phyloP scores from a whole-genome alignment of 768 basidiomycete species.

The Paxillus involutus region DNA sequence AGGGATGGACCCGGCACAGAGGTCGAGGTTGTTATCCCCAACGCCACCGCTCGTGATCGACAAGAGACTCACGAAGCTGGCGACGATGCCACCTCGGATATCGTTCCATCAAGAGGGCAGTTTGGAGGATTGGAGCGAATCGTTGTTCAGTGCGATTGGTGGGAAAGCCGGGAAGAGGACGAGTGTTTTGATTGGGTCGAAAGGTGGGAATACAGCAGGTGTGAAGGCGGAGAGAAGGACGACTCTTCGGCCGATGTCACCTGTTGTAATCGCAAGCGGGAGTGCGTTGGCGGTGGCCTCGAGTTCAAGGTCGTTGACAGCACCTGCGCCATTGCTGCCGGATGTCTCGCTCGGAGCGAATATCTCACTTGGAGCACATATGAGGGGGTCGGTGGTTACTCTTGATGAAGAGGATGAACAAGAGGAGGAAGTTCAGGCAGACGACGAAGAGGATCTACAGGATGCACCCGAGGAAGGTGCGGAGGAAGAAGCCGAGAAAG shows the following conservation, averaged over 20 bases:
- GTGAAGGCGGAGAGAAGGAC: slow-evolving; percentile 15
- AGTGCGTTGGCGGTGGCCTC: slow-evolving; percentile 1
- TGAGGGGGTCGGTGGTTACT: slow-evolving; percentile 1
- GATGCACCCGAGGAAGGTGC: background rate
- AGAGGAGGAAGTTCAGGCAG: background rate
- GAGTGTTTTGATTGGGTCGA: slow-evolving; percentile 2
- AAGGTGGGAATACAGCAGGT: background rate
- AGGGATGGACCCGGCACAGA: slow-evolving; percentile 8
- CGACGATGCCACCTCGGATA: slow-evolving; percentile 46
- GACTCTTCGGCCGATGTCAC: slow-evolving; percentile 15
- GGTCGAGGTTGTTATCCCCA: slow-evolving; percentile 10
- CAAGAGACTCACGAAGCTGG: slow-evolving; percentile 18
- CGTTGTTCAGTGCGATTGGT: slow-evolving; percentile 54
- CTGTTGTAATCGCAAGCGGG: background rate
- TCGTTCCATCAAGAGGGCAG: slow-evolving; percentile 52
- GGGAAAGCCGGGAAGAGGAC: slow-evolving; percentile 12
- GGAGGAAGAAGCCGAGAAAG: background rate
- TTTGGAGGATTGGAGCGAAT: slow-evolving; percentile 54
- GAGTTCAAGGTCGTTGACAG: slow-evolving; percentile 1
- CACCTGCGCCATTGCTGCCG: slow-evolving; percentile 8
- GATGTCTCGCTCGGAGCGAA: slow-evolving; percentile 21
- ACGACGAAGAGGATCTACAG: background rate
- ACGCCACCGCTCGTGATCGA: slow-evolving; percentile 34
- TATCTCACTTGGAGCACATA: slow-evolving; percentile 15
- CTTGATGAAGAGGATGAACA: slow-evolving; percentile 14